Base-by-base conservation (phyloP, 192 early-diverging fungal species). In the Backusella morwellensis region DNA sequence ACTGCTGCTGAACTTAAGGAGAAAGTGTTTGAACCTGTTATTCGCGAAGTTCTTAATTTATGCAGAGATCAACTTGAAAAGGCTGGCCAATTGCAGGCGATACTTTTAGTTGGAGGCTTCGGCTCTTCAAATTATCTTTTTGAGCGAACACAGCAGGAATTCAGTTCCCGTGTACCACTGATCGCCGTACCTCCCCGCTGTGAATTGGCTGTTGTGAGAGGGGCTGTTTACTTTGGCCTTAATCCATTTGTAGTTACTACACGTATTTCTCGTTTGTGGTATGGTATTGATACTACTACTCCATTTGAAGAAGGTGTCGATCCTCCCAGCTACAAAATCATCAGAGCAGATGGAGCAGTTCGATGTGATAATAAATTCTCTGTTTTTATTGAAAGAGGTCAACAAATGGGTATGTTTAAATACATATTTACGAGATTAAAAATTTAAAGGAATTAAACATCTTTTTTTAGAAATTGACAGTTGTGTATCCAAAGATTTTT, bases 41-140 rank as follows among this genome's bases (percentile, higher is more conserved):
- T 89, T 26, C 76, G 78, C 12, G 85, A 87, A 70, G 86, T 89
- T 7, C 42, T 90, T 21, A 76, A 81, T 26, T 70, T 89, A 66
- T 85, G 86, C 67, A 80, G 80, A 41, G 84, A 86, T 40, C 88
- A 89, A 66, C 74, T 89, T 36, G 73, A 81, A 72, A 83, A 86
- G 66, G 81, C 82, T 26, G 82, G 78, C 75, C 83, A 82, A 23
- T 66, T 89, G 79, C 77, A 81, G 66, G 88, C 88, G 19, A 84
- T 89, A 50, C 87, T 89, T 70, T 67, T 89, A 66, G 86, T 86
- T 23, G 88, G 88, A 74, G 88, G 88, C 11, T 89, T 89, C 74
- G 85, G 88, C 14, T 83, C 85, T 1, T 89, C 88, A 6, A 82
- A 85, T 8, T 89, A 89, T 68, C 74, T 89, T 17, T 85, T 86